phyloP scores from a whole-genome alignment of 176 grass and related monocot species.

The Dendrocalamus sinicus region DNA sequence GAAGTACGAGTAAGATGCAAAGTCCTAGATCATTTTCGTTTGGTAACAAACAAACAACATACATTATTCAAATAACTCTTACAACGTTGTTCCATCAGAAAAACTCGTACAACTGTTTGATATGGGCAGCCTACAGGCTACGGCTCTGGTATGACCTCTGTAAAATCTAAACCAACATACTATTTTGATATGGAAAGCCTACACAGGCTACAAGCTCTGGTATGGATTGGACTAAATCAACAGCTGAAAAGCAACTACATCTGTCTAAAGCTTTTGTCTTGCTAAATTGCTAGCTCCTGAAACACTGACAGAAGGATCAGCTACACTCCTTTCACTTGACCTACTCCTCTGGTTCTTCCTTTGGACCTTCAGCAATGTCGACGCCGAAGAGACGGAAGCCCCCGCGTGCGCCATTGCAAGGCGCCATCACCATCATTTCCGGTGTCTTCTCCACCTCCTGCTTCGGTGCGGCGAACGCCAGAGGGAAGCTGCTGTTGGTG shows the following conservation, averaged over 20 bases:
- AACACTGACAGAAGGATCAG: neutral
- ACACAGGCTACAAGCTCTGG: neutral
- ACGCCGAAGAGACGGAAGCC: conserved; percentile 25
- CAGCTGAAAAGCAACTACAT: neutral
- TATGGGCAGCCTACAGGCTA: conserved; percentile 9
- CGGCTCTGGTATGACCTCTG: neutral
- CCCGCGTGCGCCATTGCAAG: neutral
- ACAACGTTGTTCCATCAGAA: neutral
- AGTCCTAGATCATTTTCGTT: neutral
- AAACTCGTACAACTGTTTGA: neutral
- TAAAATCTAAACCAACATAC: neutral
- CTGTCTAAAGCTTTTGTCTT: neutral
- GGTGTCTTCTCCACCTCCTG: neutral
- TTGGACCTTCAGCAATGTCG: neutral
- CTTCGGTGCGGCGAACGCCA: neutral
- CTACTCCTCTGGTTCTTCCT: neutral
- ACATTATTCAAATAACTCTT: neutral
- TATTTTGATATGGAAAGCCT: neutral
- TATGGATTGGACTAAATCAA: neutral
- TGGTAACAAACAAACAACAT: neutral
- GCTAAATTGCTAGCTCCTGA: neutral
- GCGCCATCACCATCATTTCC: neutral
- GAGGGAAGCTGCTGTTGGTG: neutral
- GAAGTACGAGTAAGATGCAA: neutral
- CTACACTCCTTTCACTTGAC: neutral